These are phyloP conservation scores for Phialophora tarda DNA, from an alignment of 2,329 filamentous ascomycete species.

Conservation along the genomic window DNA sequence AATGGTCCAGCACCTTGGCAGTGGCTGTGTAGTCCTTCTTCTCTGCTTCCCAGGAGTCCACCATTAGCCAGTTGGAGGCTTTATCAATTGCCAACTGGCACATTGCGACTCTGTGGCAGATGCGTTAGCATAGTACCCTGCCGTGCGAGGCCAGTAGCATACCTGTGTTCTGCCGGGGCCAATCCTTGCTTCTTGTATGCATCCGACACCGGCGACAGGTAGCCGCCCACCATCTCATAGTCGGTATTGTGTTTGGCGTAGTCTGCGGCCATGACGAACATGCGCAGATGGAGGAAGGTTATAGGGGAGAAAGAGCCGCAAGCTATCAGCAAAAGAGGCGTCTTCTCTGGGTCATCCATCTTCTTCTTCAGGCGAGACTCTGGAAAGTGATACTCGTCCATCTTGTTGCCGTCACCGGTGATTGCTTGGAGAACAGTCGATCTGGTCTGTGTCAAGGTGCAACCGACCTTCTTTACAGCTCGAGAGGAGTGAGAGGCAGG, in stretches of 20 bases:
- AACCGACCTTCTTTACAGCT: constrained; percentile 1
- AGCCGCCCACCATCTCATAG: constrained; percentile 86
- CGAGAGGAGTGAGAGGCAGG: constrained; percentile 12
- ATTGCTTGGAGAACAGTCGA: constrained; percentile 36
- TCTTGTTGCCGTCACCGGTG: constrained; percentile 36
- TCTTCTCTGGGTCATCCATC: constrained; percentile 56
- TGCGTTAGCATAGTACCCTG: constrained; percentile 12
- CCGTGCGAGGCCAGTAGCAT: constrained; percentile 35
- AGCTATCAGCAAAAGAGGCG: constrained; percentile 55
- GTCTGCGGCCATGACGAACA: constrained; percentile 87
- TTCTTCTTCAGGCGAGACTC: constrained; percentile 52
- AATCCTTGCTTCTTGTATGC: constrained; percentile 81
- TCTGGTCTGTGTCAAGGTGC: constrained; percentile 19
- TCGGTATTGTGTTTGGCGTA: constrained; percentile 75
- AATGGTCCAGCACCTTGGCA: constrained; percentile 86
- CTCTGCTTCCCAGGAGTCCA: constrained; percentile 87
- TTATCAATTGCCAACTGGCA: constrained; percentile 79
- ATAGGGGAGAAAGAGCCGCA: constrained; percentile 72
- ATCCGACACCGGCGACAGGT: constrained; percentile 77
- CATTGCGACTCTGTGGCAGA: constrained; percentile 70
- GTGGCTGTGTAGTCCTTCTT: constrained; percentile 86
- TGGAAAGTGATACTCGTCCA: constrained; percentile 53
- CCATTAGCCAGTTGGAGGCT: constrained; percentile 79
- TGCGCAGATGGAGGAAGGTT: constrained; percentile 77
- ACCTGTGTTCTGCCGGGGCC: constrained; percentile 72